A percentile compares a stretch with the other conserved stretches of the same genome.
Conservation (phyloP, 129 eudicot genomes). For the Lactuca saligna region DNA sequence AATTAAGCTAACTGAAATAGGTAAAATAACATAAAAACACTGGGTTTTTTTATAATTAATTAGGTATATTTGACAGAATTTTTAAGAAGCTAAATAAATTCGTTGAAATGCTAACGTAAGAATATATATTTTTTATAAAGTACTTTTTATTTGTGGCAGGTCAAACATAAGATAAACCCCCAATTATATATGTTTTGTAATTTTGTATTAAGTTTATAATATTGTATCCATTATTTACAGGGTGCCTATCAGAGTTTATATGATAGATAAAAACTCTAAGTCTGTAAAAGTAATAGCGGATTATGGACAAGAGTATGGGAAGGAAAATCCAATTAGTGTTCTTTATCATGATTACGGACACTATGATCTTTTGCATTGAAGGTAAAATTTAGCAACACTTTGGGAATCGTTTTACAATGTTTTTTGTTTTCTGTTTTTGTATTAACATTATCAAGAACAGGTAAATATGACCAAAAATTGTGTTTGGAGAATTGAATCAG, state of each 20-base stretch:
- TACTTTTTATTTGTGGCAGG: no score
- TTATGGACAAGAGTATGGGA: conserved; percentile 80
- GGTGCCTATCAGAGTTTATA: conserved; percentile 70
- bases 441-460: background rate
- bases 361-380: conserved; percentile 61
- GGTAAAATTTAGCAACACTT: background rate
- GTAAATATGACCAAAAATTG: no score
- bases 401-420: background rate
- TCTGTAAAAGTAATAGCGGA: conserved; percentile 61
- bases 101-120: no score
- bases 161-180: no score
- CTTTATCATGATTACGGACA: conserved; percentile 91
- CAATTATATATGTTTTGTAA: no score
- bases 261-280: conserved; percentile 58
- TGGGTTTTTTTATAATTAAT: no score
- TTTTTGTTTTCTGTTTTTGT: background rate
- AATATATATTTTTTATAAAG: no score
- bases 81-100: no score
- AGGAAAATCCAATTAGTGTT: conserved; percentile 61
- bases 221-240: conserved; percentile 32
- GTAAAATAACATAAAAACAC: no score
- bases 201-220: background rate
- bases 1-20: no score
- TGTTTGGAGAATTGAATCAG: background rate
- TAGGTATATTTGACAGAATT: no score